phyloP scores from a whole-genome alignment of 371 early-diverging fungal species.

The Rhizopus sp. region DNA sequence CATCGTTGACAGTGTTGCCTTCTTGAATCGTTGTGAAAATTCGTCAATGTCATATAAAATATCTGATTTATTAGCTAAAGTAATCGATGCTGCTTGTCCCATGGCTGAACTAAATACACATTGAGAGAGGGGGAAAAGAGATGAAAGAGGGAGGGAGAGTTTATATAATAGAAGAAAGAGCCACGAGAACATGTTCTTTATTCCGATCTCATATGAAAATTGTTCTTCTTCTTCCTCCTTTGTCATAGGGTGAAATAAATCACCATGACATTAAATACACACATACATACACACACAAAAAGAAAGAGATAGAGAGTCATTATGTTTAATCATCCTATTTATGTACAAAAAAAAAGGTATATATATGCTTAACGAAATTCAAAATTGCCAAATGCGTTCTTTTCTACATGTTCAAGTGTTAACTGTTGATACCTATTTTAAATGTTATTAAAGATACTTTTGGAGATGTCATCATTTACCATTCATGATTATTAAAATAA shows the following conservation, averaged over 20 bases:
- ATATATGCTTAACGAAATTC: slow-evolving; percentile 60
- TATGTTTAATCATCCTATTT: background rate
- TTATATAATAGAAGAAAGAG: background rate
- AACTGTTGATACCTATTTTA: slow-evolving; percentile 77
- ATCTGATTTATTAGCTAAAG: slow-evolving; percentile 24
- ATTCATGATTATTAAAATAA: slow-evolving; percentile 78
- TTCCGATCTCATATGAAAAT: too few species aligned
- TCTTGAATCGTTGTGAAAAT: slow-evolving; percentile 36
- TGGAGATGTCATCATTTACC: slow-evolving; percentile 40
- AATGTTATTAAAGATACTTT: background rate
- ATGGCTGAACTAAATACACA: slow-evolving; percentile 3
- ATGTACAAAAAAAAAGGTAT: slow-evolving; percentile 4
- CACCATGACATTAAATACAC: background rate
- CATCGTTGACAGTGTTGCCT: slow-evolving; percentile 41
- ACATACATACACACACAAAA: too few species aligned
- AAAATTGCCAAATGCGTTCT: slow-evolving; percentile 55
- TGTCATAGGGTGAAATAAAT: background rate
- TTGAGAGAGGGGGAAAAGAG: background rate
- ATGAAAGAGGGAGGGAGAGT: background rate
- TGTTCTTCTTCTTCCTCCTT: too few species aligned
- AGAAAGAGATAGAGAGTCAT: too few species aligned
- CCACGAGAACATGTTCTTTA: background rate
- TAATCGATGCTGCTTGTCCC: slow-evolving; percentile 37
- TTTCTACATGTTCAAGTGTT: slow-evolving; percentile 64
- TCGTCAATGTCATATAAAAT: slow-evolving; percentile 27